A percentile compares a stretch with the other conserved stretches of the same genome.
phyloP scores from a whole-genome alignment of 371 early-diverging fungal species.

The Mortierella sp. region DNA sequence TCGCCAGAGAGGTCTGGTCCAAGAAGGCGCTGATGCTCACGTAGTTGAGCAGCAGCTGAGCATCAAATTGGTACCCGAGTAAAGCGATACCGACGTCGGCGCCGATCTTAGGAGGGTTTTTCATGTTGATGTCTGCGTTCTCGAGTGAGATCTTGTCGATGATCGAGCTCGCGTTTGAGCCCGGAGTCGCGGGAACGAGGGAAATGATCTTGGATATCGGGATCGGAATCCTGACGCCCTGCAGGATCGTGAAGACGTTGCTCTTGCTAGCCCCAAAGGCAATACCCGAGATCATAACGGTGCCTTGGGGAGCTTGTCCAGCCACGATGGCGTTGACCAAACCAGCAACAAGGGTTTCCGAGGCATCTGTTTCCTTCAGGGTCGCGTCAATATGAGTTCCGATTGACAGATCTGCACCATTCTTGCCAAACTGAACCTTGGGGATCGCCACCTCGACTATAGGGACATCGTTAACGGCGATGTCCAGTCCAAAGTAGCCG shows the following conservation, averaged over 20 bases:
- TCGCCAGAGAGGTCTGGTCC: constrained; percentile 45
- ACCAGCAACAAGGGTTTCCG: constrained; percentile 44
- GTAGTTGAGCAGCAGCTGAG: constrained; percentile 48
- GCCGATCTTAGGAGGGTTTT: constrained; percentile 53
- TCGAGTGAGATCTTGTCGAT: constrained; percentile 33
- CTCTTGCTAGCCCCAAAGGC: constrained; percentile 47
- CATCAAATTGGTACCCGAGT: constrained; percentile 45
- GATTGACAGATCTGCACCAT: constrained; percentile 38
- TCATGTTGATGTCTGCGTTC: constrained; percentile 53
- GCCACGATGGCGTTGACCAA: constrained; percentile 45
- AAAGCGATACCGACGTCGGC: constrained; percentile 45
- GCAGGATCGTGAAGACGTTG: constrained; percentile 41
- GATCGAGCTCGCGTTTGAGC: constrained; percentile 29
- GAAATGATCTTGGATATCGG: constrained; percentile 44
- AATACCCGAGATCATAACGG: constrained; percentile 33
- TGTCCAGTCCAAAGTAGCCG: constrained; percentile 41
- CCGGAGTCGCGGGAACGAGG: constrained; percentile 19
- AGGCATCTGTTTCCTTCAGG: constrained; percentile 31
- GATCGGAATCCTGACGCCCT: constrained; percentile 44
- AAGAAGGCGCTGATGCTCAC: constrained; percentile 51
- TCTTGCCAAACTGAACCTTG: constrained; percentile 41
- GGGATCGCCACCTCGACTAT: constrained; percentile 36
- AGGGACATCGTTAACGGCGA: constrained; percentile 25
- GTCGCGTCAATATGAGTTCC: constrained; percentile 38
- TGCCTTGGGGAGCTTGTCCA: constrained; percentile 41